Conservation (phyloP, 2,329 filamentous ascomycete species). For the Alternaria rosae region DNA sequence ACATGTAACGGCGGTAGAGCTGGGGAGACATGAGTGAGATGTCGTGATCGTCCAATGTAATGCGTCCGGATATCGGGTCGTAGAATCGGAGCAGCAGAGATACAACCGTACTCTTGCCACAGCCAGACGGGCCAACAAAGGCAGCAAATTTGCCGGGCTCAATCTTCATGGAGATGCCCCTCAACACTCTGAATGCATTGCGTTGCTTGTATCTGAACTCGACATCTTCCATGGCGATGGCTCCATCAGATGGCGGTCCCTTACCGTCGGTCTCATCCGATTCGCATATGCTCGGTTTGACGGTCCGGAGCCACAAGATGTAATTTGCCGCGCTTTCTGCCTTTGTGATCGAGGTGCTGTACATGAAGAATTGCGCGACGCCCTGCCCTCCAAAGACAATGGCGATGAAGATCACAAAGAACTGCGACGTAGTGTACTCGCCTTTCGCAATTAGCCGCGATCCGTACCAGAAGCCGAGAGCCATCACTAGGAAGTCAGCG, state of each 20-base stretch:
- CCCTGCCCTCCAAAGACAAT: conserved; percentile 44
- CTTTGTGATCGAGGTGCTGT: conserved; percentile 77
- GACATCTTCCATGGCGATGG: conserved; percentile 6
- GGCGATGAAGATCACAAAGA: conserved; percentile 48
- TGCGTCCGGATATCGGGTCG: conserved; percentile 73
- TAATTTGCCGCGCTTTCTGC: conserved; percentile 77
- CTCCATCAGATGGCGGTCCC: neutral
- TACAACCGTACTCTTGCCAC: conserved; percentile 91
- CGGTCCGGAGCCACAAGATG: conserved; percentile 50
- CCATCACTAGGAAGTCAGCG: conserved; percentile 76
- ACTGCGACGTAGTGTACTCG: conserved; percentile 80
- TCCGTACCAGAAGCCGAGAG: conserved; percentile 80
- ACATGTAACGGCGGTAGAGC: conserved; percentile 74
- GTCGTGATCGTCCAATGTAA: conserved; percentile 78
- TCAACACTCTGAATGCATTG: conserved; percentile 1
- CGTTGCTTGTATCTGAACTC: conserved; percentile 7
- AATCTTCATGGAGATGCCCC: conserved; percentile 53
- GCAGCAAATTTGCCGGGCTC: conserved; percentile 40
- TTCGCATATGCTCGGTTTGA: conserved; percentile 45
- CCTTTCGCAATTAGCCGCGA: conserved; percentile 28
- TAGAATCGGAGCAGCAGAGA: conserved; percentile 91
- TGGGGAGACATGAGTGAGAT: conserved; percentile 54
- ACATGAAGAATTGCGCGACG: conserved; percentile 9
- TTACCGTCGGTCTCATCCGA: neutral
- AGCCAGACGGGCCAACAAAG: conserved; percentile 86